Base-by-base conservation (phyloP, 768 basidiomycete species). In the Pleurotus giganteus region DNA sequence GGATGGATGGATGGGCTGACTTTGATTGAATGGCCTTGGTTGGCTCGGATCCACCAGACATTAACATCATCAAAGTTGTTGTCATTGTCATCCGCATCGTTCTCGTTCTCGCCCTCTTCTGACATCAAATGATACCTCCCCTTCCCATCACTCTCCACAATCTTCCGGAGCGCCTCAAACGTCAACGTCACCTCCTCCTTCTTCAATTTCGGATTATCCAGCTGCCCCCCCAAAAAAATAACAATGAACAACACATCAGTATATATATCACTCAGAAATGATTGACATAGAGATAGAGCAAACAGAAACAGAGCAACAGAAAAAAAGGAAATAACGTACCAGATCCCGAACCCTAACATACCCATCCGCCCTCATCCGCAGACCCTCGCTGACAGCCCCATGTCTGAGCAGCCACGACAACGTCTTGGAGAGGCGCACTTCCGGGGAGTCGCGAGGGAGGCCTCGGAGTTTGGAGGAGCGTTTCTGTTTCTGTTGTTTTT, bases 341-440 rank as follows among this genome's bases (percentile, higher is more conserved):
- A 98, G 74, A 59, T 95, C 92, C 2, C 75, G 71, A 4, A 98
- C 89, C 59, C 80, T 80, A 2, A 94, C 84, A 64, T 86, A 98
- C 13, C 96, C 96, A 63, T 98, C 96, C 27, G 76, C 64, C 6
- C 95, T 82, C 74, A 98, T 88, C 3, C 72, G 63, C 4, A 98
- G 65, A 0, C 86, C 83, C 57, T 95, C 86, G 32, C 81, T 82
- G 59, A 82, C 75, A 17, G 94, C 93, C 0, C 89, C 92, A 67
- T 98, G 96, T 3, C 95, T 82, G n/a, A 98, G 81, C 23, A 98
- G 74, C 81, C 89, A 98, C 0, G 94, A 88, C 7, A 98, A 71
- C 0, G 91, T 90, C 69, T 97, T 98, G 12, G 91, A 93, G 12
- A 90, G 61, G 9, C 84, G 79, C 4, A 89, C 81, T 46, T 88